Evolutionary conservation across 768 basidiomycete genomes (phyloP).

Genomic region (Harrya chromipes): DNA sequence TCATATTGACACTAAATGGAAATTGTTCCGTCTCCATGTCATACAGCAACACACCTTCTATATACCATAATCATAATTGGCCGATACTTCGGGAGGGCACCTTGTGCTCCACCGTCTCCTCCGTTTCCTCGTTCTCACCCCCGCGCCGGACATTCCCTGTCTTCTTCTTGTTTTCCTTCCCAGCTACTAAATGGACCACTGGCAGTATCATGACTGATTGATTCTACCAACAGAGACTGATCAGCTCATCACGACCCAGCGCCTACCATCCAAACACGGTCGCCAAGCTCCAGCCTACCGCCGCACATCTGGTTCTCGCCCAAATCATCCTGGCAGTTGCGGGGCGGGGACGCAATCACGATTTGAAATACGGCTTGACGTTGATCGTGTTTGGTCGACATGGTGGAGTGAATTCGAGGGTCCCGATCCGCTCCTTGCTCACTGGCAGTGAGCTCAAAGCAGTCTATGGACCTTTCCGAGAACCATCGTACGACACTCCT

Average conservation of each 20-base stretch:
- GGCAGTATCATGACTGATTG: constrained; percentile 14
- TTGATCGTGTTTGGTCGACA: constrained; percentile 7
- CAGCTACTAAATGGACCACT: neutral
- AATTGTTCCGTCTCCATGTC: constrained; percentile 21
- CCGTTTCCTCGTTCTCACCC: no score
- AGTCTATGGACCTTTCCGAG: neutral
- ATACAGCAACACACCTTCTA: constrained; percentile 18
- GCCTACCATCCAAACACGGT: constrained; percentile 14
- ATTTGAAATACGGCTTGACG: constrained; percentile 18
- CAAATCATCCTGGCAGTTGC: constrained; percentile 19
- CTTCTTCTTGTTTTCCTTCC: neutral
- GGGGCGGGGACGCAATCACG: constrained; percentile 15
- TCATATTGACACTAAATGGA: constrained; percentile 26
- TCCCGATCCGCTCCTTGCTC: constrained; percentile 10
- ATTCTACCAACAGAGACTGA: constrained; percentile 12
- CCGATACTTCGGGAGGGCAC: constrained; percentile 11
- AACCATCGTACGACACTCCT: no score
- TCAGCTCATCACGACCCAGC: constrained; percentile 2
- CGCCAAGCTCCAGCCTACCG: constrained; percentile 23
- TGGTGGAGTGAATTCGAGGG: constrained; percentile 7
- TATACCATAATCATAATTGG: constrained; percentile 19
- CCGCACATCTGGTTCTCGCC: constrained; percentile 14
- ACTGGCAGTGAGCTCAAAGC: neutral
- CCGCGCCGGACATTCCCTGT: no score
- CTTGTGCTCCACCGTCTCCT: constrained; percentile 6